These are phyloP conservation scores for Jaltomata sinuosa DNA, from an alignment of 257 asterid species.

Conservation along the genomic window DNA sequence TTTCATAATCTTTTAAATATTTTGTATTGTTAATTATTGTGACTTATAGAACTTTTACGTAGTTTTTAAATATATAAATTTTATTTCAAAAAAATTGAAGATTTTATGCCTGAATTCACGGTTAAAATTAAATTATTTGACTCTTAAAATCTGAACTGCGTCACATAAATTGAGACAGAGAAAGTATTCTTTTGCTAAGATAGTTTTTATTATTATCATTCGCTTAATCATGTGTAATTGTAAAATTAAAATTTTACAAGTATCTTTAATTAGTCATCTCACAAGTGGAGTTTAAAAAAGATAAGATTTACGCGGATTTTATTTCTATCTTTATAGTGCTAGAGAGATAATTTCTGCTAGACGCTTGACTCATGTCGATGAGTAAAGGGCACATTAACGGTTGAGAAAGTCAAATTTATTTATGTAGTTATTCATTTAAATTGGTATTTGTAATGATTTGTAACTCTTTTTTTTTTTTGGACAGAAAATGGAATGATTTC, in stretches of 20 bases:
- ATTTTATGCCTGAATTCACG: too few species aligned
- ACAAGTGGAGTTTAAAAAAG: background rate
- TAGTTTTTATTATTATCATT: background rate
- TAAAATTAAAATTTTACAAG: background rate
- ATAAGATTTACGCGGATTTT: background rate
- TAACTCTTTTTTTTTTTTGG: background rate
- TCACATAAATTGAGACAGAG: too few species aligned
- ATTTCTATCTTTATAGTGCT: background rate
- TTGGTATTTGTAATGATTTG: background rate
- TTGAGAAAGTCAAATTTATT: background rate
- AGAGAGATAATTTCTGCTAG: accelerated
- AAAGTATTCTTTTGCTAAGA: background rate
- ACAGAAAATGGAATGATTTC: background rate
- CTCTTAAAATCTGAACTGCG: too few species aligned
- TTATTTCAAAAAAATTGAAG: too few species aligned
- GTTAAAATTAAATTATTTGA: too few species aligned
- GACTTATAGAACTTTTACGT: too few species aligned
- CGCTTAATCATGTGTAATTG: background rate
- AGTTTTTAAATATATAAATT: too few species aligned
- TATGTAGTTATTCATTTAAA: background rate
- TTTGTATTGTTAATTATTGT: too few species aligned
- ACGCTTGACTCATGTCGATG: background rate
- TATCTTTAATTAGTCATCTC: background rate
- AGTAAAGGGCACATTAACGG: background rate
- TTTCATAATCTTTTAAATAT: too few species aligned